phyloP scores from a whole-genome alignment of 306 rosid genomes.

The Sphenostylis stenocarpa region DNA sequence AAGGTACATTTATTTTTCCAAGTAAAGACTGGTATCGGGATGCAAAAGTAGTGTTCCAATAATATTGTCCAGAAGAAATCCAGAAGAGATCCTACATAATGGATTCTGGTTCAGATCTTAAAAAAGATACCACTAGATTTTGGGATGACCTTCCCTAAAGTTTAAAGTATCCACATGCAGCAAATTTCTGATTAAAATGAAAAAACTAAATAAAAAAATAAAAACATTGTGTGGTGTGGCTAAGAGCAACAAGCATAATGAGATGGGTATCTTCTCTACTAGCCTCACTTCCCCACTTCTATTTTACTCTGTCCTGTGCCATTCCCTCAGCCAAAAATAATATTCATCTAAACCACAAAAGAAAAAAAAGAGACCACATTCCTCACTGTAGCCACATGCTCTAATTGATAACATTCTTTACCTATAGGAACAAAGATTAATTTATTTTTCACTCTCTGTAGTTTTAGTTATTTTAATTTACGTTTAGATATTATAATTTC shows the following conservation, averaged over 20 bases:
- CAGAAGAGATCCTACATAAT: neutral
- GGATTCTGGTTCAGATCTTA: conserved; percentile 17
- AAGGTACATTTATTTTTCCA: no score
- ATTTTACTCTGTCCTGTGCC: neutral
- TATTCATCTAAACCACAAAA: conserved; percentile 3
- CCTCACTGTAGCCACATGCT: conserved; percentile 28
- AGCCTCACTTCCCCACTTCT: conserved; percentile 18
- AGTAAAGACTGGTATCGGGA: no score
- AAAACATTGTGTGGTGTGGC: neutral
- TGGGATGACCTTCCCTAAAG: neutral
- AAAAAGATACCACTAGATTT: conserved; percentile 2
- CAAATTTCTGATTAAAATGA: neutral
- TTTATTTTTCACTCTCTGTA: no score
- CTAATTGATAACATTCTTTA: neutral
- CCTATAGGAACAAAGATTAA: no score
- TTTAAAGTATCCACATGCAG: neutral
- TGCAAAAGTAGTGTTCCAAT: neutral
- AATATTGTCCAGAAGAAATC: neutral
- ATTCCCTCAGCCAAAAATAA: conserved; percentile 1
- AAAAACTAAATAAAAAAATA: neutral
- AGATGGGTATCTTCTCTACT: neutral
- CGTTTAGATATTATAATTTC: no score
- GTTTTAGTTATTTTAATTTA: no score
- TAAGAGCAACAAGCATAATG: conserved; percentile 29
- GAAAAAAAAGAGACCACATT: no score